Base-by-base conservation (phyloP, 441 rosid species). In the Euphorbia corollata region DNA sequence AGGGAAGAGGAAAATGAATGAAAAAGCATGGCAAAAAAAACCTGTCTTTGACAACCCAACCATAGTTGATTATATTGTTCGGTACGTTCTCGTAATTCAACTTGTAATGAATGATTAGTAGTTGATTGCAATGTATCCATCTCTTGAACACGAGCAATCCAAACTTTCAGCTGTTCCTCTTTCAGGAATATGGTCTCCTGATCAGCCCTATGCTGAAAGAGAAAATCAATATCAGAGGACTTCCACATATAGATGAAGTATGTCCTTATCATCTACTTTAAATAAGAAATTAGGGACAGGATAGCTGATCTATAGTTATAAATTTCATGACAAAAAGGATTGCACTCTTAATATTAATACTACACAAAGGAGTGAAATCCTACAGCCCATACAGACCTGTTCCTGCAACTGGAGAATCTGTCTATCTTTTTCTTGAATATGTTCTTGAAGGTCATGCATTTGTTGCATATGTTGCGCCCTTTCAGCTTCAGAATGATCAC, bases 401-500 rank as follows among this genome's bases (percentile, higher is more conserved):
- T 94, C 99, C 83, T 88, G 96, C 85, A 89, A 71, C 69, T 94
- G 98, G 60, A 80, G 76, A 73, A 80, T 80, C 74, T 87, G 98
- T 56, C 96, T 84, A 72, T 91, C 98, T 79, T 90, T 91, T 66
- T 94, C 98, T 82, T 91, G 98, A 72, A 87, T 70, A 77, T 81
- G 96, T 69, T 94, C 97, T 77, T 88, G 97, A 70, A 91, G 84
- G 59, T 94, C 98, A 58, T 76, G 86, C 56, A 94, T 76, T 79
- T 94, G 85, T 61, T 91, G 89, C 63, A 87, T 73, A 64, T 84
- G 94, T 47, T 94, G 99, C 50, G 84, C 79, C 79, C 92, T 87
- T 82, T 94, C 99, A 74, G 94, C 96, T 73, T 91, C 99, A 69
- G 96, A 86, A 77, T 89, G 96, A 82, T 94, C 98, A 79, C 89